Base-by-base conservation (phyloP, 345 rosid genomes). In the Passiflora organensis region DNA sequence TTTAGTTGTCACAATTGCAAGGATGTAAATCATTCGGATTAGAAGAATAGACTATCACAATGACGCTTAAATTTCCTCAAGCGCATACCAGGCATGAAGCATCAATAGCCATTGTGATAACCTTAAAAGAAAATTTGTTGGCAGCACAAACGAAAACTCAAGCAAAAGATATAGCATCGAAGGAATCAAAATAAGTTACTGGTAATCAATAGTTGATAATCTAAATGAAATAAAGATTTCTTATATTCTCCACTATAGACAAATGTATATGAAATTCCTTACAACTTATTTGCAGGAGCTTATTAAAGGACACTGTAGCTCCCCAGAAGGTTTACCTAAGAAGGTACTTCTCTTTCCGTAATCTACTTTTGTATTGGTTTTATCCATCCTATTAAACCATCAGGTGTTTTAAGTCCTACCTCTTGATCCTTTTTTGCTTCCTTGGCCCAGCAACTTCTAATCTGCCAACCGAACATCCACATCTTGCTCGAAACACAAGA, bases 401-500 rank as follows among this genome's bases (percentile, higher is more conserved):
- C 43, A 60, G 24, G 17, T 32, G 19, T 43, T 48, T 48, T 6
- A 36, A 47, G 15, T 60, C 61, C 91, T 86, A 87, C 69, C 77
- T 91, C 87, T 82, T 87, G 69, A 80, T 57, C 87, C 82, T 87
- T 76, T 81, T 82, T 16, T 44, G 78, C 89, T 74, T 87, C 89
- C 73, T 85, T 14, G 78, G 78, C 11, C 97, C 96, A 0, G 82
- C 87, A 53, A 85, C 95, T 76, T 85, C 96, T 81, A 91, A 72
- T 76, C 95, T 82, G 68, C 95, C 91, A 55, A 87, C 64, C 12
- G 73, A 62, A 46, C 73, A 69, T 41, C 89, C 89, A 46, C 95
- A 86, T 56, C 78, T 81, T 4, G 84, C 87, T 32, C 87, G 75
- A 51, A 81, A 82, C 59, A 83, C 58, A 0, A 86, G 82, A 62